A percentile compares a stretch with the other conserved stretches of the same genome.
Conservation (phyloP, 768 basidiomycete genomes). For the Suillus decipiens region DNA sequence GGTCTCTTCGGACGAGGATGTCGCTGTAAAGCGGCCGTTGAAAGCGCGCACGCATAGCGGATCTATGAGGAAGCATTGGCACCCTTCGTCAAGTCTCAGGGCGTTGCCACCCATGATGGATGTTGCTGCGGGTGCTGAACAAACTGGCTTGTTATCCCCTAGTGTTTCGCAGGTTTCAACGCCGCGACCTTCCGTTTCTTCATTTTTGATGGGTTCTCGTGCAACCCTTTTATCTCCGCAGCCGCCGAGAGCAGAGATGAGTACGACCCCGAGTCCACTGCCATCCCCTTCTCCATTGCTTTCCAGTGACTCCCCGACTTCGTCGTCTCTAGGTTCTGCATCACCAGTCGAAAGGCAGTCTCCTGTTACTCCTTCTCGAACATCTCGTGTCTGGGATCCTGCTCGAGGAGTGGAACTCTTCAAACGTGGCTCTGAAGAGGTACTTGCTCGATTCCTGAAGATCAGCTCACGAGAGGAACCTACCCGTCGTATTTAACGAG, state of each 20-base stretch:
- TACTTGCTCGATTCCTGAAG: conserved; percentile 79
- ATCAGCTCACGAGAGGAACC: conserved; percentile 75
- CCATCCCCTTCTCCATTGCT: conserved; percentile 16
- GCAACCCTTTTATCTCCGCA: conserved; percentile 21
- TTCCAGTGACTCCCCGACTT: conserved; percentile 48
- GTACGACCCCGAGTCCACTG: conserved; percentile 11
- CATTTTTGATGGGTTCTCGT: conserved; percentile 18
- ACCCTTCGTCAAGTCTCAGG: conserved; percentile 15
- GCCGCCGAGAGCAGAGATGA: conserved; percentile 13
- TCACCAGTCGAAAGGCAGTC: conserved; percentile 48
- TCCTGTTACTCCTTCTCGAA: conserved; percentile 39
- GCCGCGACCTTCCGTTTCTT: not conserved
- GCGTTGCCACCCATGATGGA: conserved; percentile 8
- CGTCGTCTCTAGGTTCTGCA: conserved; percentile 53
- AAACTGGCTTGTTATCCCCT: not conserved
- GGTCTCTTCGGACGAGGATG: conserved; percentile 37
- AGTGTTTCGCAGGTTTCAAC: conserved; percentile 1
- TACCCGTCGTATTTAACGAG: conserved; percentile 10
- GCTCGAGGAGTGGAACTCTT: conserved; percentile 83
- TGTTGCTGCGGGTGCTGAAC: conserved; percentile 6
- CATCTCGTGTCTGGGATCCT: conserved; percentile 81
- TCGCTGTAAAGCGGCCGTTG: conserved; percentile 22
- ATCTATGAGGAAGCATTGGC: conserved; percentile 24
- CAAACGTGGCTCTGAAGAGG: conserved; percentile 86
- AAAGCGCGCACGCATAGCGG: conserved; percentile 24